These are phyloP conservation scores for Trichosporon faecale DNA, from an alignment of 1,284 basidiomycete genomes.

Conservation along the genomic window DNA sequence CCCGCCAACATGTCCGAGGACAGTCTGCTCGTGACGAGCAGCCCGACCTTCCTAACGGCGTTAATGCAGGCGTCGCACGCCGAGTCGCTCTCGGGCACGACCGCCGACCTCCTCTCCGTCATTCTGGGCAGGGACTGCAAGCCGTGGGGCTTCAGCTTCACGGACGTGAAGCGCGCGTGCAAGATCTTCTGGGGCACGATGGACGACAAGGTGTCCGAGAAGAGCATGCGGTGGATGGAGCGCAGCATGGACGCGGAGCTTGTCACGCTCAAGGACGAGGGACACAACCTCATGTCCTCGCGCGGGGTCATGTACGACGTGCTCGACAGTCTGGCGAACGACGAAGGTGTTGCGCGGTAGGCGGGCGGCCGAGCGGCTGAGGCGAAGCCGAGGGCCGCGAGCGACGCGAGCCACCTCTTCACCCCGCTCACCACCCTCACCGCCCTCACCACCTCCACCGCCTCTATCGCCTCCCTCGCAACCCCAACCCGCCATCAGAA, in stretches of 20 bases:
- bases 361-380: not conserved
- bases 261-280: slow-evolving; percentile 77
- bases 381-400: not conserved
- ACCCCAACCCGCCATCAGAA: too few species aligned
- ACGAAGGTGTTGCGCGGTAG: slow-evolving; percentile 23
- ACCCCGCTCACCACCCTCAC: too few species aligned
- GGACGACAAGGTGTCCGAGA: slow-evolving; percentile 88
- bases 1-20: slow-evolving; percentile 1
- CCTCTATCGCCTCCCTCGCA: too few species aligned
- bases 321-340: slow-evolving; percentile 60
- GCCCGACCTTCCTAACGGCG: slow-evolving; percentile 58
- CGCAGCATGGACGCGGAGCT: slow-evolving; percentile 75
- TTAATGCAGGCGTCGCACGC: slow-evolving; percentile 90
- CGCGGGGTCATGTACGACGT: slow-evolving; percentile 82
- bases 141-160: slow-evolving; percentile 54
- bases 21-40: slow-evolving; percentile 13
- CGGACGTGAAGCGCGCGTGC: slow-evolving; percentile 70
- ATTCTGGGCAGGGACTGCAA: slow-evolving; percentile 68
- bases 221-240: slow-evolving; percentile 86
- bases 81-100: slow-evolving; percentile 84
- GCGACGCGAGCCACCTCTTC: too few species aligned
- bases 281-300: slow-evolving; percentile 89
- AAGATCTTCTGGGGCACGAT: slow-evolving; percentile 89
- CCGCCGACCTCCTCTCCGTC: slow-evolving; percentile 85
- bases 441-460: too few species aligned